Base-by-base conservation (phyloP, 129 eudicot species). In the Centella asiatica region DNA sequence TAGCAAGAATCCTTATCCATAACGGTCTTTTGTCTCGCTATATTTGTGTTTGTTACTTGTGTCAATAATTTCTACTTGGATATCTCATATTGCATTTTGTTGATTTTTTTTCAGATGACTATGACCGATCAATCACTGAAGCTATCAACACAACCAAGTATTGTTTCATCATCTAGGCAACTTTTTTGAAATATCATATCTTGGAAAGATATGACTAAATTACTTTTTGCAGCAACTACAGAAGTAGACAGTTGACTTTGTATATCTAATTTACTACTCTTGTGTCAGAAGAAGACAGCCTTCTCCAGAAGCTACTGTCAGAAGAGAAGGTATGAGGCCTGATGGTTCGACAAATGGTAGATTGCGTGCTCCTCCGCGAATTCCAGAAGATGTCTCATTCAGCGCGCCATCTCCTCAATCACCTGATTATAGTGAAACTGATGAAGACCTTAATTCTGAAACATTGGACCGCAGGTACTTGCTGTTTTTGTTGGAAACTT, bases 91-190 rank as follows among this genome's bases (percentile, higher is more conserved):
- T 55, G 18, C 67, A 1, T 31, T 74, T 26, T 22, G 15, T 63
- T 33, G 4, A 48, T 53, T 26, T 58, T 58, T 5, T 52, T 72
- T 71, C 88, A 92, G 98, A 92, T 82, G 99, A 87, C 76, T 92
- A 79, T 72, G 99, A 92, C 69, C 83, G 82, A 47, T 87, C 99
- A 52, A 92, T 92, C 74, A 87, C 78, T 14, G 96, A 87, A 72
- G 96, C 99, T 17, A 82, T 92, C 78, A 82, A 82, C 72, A 72
- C 73, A 62, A 92, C 95, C 75, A 92, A 87, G 98, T 92, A 84
- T 33, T 80, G 27, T 7, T 71, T 52, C 62, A 70, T 62, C 12
- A 59, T 69, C 57, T 63, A 34, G 27, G n/a, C 53, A 51, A 34
- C 6, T 12, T 58, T 8, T 9, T 2, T 32, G 62, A 44, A 56